Evolutionary conservation across 208 protist species (phyloP).

Genomic region (Trypanosoma platydactyli): DNA sequence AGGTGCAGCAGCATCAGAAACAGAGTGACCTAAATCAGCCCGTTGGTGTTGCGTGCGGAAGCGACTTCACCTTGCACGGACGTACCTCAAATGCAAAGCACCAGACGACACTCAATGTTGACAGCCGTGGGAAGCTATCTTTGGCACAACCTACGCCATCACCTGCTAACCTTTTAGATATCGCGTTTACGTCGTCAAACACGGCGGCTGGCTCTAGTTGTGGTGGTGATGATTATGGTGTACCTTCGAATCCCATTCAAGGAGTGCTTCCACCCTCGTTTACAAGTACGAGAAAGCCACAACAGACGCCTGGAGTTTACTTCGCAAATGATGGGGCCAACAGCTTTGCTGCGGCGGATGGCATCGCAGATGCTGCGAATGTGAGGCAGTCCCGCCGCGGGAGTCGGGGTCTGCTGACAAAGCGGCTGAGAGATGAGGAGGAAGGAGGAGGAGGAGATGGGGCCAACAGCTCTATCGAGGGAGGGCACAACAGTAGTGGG

Average conservation of each 20-base stretch:
- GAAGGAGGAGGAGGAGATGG: neutral
- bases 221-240: neutral
- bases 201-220: neutral
- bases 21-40: neutral
- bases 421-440: neutral
- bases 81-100: neutral
- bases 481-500: conserved; percentile 19
- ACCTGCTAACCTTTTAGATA: neutral
- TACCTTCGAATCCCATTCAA: neutral
- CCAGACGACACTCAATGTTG: conserved; percentile 15
- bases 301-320: neutral
- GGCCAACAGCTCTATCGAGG: neutral
- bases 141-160: neutral
- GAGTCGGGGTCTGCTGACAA: neutral
- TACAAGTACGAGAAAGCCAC: neutral
- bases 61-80: neutral
- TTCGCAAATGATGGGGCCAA: neutral
- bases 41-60: neutral
- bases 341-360: neutral
- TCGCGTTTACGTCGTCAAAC: neutral
- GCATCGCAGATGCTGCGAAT: neutral
- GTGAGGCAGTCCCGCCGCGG: neutral
- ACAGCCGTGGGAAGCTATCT: conserved; percentile 16
- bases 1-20: conserved; percentile 8
- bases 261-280: neutral